Percentiles rank a stretch among this genome's conserved stretches.
phyloP scores from a whole-genome alignment of 1,284 basidiomycete species.

The Irpex lacteus region DNA sequence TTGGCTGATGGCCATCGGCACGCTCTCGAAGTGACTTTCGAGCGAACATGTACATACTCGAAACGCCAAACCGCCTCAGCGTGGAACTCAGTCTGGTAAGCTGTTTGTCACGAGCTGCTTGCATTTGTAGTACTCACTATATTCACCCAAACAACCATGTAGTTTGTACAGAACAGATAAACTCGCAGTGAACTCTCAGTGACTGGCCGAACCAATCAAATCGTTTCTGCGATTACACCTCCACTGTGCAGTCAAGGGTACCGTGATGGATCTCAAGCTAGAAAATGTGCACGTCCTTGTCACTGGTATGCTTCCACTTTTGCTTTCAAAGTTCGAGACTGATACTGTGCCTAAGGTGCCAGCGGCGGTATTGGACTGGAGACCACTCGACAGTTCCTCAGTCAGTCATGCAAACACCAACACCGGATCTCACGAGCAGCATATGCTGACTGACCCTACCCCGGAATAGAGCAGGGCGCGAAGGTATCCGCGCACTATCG shows the following conservation, averaged over 20 bases:
- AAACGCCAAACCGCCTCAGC: too few relatives aligned
- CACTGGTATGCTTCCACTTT: slow-evolving; percentile 26
- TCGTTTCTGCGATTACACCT: background rate
- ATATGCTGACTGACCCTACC: background rate
- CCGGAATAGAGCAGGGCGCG: slow-evolving; percentile 57
- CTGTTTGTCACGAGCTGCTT: background rate
- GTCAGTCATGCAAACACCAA: slow-evolving; percentile 29
- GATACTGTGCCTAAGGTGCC: slow-evolving; percentile 41
- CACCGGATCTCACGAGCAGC: background rate
- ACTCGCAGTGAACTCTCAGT: background rate
- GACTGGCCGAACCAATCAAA: background rate
- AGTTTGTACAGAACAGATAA: background rate
- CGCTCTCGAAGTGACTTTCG: too few relatives aligned
- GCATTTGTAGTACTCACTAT: background rate
- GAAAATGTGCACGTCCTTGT: slow-evolving; percentile 33
- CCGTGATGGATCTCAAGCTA: slow-evolving; percentile 32
- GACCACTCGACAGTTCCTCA: slow-evolving; percentile 50
- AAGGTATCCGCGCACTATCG: slow-evolving; percentile 75
- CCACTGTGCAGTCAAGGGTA: background rate
- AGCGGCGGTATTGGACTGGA: slow-evolving; percentile 68
- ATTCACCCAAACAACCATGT: background rate
- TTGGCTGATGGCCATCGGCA: too few relatives aligned
- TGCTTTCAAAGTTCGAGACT: background rate
- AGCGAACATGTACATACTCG: too few relatives aligned
- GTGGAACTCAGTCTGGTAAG: background rate